phyloP scores from a whole-genome alignment of 495 filamentous ascomycete species.

The Monascus purpureus region DNA sequence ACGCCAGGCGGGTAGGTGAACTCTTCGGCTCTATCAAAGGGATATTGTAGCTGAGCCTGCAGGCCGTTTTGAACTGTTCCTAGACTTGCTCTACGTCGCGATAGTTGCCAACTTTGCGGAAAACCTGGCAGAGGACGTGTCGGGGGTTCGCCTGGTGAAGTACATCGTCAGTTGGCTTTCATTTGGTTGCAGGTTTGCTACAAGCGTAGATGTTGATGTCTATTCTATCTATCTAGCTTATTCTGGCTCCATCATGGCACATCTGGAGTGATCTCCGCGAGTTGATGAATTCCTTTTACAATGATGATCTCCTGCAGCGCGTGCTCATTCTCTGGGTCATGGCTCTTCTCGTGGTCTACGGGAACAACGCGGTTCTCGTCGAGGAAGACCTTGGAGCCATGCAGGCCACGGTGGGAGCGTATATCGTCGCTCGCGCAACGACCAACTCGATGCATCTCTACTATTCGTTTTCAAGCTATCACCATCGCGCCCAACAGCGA shows the following conservation, averaged over 20 bases:
- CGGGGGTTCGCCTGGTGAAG: conserved; percentile 29
- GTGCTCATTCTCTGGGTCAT: conserved; percentile 34
- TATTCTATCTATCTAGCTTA: conserved; percentile 17
- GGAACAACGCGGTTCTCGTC: conserved; percentile 32
- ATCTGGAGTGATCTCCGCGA: conserved; percentile 34
- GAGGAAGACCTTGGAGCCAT: conserved; percentile 26
- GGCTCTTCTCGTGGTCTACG: conserved; percentile 29
- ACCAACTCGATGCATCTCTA: conserved; percentile 15
- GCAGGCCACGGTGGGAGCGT: conserved; percentile 25
- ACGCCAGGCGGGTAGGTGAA: no score
- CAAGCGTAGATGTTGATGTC: not conserved
- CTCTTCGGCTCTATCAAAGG: no score
- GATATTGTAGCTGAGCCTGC: not conserved
- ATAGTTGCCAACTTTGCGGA: conserved; percentile 32
- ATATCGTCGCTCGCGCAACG: conserved; percentile 19
- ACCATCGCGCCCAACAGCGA: conserved; percentile 23
- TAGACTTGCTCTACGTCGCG: conserved; percentile 34
- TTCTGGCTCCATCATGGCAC: conserved; percentile 31
- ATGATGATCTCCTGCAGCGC: conserved; percentile 33
- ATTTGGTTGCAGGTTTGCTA: not conserved
- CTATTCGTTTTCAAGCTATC: conserved; percentile 25
- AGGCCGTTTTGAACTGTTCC: conserved; percentile 35
- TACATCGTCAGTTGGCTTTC: conserved; percentile 18
- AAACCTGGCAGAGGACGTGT: conserved; percentile 28
- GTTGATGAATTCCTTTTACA: conserved; percentile 36